These are phyloP conservation scores for Spencermartinsiella europaea DNA, from an alignment of 805 yeast genomes.

Conservation along the genomic window DNA sequence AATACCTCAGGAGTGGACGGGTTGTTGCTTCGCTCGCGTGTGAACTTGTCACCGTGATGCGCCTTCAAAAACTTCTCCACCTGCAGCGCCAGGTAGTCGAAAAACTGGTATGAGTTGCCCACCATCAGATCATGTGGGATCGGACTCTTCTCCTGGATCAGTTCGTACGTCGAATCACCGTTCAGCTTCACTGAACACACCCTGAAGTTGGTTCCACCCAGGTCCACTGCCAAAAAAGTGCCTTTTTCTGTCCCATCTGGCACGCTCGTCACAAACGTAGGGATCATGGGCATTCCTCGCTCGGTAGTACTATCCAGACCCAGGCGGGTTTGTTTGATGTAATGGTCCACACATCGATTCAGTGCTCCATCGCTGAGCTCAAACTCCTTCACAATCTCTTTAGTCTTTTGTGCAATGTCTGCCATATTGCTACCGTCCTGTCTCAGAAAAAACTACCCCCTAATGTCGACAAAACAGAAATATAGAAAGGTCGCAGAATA, in stretches of 20 bases:
- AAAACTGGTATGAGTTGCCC: constrained; percentile 60
- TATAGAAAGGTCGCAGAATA: no score
- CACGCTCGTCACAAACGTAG: constrained; percentile 76
- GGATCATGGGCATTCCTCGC: constrained; percentile 64
- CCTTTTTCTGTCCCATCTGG: constrained; percentile 88
- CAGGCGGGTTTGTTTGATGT: constrained; percentile 23
- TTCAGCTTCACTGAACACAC: constrained; percentile 77
- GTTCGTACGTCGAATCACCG: constrained; percentile 61
- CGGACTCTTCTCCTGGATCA: constrained; percentile 70
- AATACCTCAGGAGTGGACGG: constrained; percentile 31
- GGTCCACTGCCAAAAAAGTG: constrained; percentile 79
- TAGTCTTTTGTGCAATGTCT: constrained; percentile 6
- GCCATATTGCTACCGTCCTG: no score
- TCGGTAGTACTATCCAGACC: constrained; percentile 27
- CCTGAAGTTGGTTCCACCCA: constrained; percentile 95
- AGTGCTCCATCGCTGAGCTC: constrained; percentile 20
- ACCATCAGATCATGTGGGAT: constrained; percentile 74
- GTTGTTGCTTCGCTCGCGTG: constrained; percentile 22
- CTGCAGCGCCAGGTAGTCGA: constrained; percentile 68
- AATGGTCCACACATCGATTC: constrained; percentile 23
- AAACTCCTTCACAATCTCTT: constrained; percentile 19
- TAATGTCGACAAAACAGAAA: no score
- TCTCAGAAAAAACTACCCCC: background rate
- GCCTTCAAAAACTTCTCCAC: constrained; percentile 58
- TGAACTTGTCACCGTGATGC: constrained; percentile 51